phyloP scores from a whole-genome alignment of 2,329 filamentous ascomycete species.

The Rutstroemia sp. region DNA sequence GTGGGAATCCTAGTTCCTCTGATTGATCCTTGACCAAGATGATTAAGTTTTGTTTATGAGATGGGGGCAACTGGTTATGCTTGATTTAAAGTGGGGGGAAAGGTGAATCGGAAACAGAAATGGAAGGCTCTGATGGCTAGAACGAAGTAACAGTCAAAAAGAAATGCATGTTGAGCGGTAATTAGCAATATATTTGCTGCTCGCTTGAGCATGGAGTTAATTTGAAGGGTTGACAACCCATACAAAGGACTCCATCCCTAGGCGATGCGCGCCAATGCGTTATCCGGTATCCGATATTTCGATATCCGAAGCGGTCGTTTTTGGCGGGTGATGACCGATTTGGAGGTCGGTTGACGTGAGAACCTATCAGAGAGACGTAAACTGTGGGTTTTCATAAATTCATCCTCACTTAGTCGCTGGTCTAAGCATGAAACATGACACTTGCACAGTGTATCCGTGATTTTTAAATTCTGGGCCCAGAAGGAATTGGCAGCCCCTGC shows the following conservation, averaged over 20 bases:
- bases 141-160: neutral
- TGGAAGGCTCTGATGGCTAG: neutral
- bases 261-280: neutral
- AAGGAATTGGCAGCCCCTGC: too few species aligned
- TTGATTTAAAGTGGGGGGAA: neutral
- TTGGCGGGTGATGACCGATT: neutral
- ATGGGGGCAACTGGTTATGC: neutral
- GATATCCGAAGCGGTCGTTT: neutral
- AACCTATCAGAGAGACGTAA: neutral
- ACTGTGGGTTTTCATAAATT: neutral
- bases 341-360: too few species aligned
- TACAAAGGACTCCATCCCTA: neutral
- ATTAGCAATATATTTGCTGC: constrained; percentile 6
- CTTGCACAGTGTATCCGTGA: too few species aligned
- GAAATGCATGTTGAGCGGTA: constrained; percentile 2
- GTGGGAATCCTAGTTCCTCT: neutral
- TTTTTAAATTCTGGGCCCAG: too few species aligned
- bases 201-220: neutral
- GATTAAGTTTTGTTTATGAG: neutral
- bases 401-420: neutral
- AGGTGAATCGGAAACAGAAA: neutral
- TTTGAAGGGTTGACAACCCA: neutral
- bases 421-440: neutral
- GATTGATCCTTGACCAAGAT: neutral
- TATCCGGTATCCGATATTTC: neutral